These are phyloP conservation scores for Pichia sp. DNA, from an alignment of 1,139 yeast genomes.

Conservation along the genomic window DNA sequence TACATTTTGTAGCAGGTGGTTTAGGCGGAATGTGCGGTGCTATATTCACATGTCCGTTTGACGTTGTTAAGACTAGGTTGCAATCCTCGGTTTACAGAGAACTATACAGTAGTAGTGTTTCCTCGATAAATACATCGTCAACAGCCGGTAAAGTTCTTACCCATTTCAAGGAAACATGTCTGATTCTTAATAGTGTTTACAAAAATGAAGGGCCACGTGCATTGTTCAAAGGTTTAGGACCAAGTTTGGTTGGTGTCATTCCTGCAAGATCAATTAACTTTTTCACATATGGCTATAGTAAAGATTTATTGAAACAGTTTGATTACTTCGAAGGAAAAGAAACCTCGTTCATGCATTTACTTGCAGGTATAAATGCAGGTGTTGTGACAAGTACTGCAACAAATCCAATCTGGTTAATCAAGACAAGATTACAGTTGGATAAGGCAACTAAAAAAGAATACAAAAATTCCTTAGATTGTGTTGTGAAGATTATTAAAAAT, in stretches of 20 bases:
- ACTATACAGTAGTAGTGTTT: constrained; percentile 23
- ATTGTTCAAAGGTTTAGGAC: constrained; percentile 90
- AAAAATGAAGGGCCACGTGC: constrained; percentile 77
- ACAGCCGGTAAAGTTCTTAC: constrained; percentile 20
- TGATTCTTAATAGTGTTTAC: constrained; percentile 66
- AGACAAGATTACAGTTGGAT: constrained; percentile 90
- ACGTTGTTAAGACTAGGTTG: constrained; percentile 90
- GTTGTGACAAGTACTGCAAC: constrained; percentile 96
- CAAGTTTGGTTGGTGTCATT: constrained; percentile 95
- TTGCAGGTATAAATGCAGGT: constrained; percentile 92
- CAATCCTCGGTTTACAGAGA: constrained; percentile 68
- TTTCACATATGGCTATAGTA: constrained; percentile 91
- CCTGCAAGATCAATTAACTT: constrained; percentile 97
- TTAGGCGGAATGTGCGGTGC: constrained; percentile 98
- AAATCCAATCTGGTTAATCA: constrained; percentile 97
- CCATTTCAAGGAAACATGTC: constrained; percentile 81
- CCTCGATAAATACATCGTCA: background rate
- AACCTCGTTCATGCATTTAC: constrained; percentile 78
- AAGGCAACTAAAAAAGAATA: constrained; percentile 62
- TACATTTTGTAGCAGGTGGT: constrained; percentile 99
- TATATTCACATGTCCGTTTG: constrained; percentile 86
- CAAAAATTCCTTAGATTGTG: constrained; percentile 82
- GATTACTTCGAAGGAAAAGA: constrained; percentile 76
- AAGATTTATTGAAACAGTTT: constrained; percentile 56
- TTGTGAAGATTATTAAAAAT: constrained; percentile 57